Base-by-base conservation (phyloP, 441 rosid species). In the Erodium texanum region DNA sequence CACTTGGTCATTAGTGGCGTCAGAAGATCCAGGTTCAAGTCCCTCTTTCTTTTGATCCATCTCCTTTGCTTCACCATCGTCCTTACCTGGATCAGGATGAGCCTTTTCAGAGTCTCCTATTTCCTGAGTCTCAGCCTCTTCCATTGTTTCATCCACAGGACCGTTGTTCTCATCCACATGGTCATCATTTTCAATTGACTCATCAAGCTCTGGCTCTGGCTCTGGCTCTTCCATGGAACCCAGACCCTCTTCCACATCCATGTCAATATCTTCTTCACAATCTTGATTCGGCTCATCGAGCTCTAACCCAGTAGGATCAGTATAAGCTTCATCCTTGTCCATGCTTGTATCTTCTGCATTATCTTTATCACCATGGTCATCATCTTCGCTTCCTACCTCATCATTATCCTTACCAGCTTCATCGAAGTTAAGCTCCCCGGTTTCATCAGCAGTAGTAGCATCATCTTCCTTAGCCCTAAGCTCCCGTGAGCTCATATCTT, bases 401-500 rank as follows among this genome's bases (percentile, higher is more conserved):
- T 83, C 77, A 54, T 80, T 76, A 67, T 71, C 75, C 64, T 83
- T 76, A 61, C 73, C 80, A 67, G 62, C 82, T 71, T 86, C 86
- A 56, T 79, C 88, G 14, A 76, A 54, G 20, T 74, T 66, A 59
- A 69, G 67, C 71, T 79, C 84, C 41, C 74, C 91, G 24, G 78
- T 66, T 69, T 88, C 87, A 67, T 80, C 84, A 59, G 69, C 66
- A 52, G 71, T 58, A 59, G 81, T 74, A 59, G 76, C 78, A 72
- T 73, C 78, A 65, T 92, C 93, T 72, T 90, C 96, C 88, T 86
- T 96, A 64, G 86, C 96, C 79, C 96, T 82, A 52, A 96, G 85
- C 84, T 96, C 98, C 77, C 86, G 84, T 69, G 74, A 75, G 73
- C 77, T 80, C 59, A 77, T 66, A 78, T 89, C 90, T 36, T 22